A percentile compares a stretch with the other conserved stretches of the same genome.
Evolutionary conservation across 179 eudicot species (phyloP).

Genomic region (Amaranthus tricolor): DNA sequence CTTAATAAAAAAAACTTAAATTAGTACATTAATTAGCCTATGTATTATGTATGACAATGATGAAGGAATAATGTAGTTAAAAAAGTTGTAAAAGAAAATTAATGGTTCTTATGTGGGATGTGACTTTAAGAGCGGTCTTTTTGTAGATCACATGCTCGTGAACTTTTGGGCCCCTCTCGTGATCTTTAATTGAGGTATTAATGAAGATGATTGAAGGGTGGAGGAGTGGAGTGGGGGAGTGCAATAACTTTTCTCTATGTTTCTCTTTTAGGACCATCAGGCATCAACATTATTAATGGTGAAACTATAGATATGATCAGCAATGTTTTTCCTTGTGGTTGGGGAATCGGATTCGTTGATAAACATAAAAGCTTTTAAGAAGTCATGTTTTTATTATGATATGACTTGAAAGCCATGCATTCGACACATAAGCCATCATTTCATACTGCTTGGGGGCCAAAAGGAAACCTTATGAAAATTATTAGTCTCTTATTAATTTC

Average conservation of each 20-base stretch:
- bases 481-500: conserved; percentile 19
- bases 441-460: conserved; percentile 10
- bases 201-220: neutral
- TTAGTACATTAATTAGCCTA: no score
- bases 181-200: conserved; percentile 21
- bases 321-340: conserved; percentile 15
- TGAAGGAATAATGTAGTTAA: conserved; percentile 18
- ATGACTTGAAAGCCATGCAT: conserved; percentile 24
- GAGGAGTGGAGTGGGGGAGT: conserved; percentile 14
- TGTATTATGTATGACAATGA: neutral
- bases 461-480: conserved; percentile 18
- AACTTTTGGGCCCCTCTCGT: conserved; percentile 45
- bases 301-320: neutral
- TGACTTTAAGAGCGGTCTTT: conserved; percentile 44
- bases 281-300: neutral
- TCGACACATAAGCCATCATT: conserved; percentile 22
- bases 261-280: neutral
- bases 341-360: conserved; percentile 17
- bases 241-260: neutral
- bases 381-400: conserved; percentile 34
- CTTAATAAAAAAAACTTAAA: no score
- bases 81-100: conserved; percentile 12
- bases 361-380: conserved; percentile 12
- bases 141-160: conserved; percentile 43
- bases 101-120: conserved; percentile 22